Conservation (phyloP, 1,284 basidiomycete species). For the Boletus mariae region DNA sequence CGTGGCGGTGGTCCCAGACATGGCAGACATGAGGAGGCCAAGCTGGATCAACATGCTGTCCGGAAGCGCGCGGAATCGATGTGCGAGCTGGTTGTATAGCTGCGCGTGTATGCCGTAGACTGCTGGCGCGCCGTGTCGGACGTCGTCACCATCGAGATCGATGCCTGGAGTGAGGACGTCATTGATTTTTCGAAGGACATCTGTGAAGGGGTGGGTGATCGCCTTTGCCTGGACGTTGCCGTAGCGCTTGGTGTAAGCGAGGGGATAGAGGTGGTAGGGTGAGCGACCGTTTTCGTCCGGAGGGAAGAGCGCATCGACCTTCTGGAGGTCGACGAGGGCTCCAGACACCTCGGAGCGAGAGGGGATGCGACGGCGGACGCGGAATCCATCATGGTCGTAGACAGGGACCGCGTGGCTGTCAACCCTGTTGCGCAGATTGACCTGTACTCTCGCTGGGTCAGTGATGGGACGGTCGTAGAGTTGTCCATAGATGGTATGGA, state of each 20-base stretch:
- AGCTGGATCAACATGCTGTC: constrained; percentile 2
- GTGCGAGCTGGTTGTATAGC: neutral
- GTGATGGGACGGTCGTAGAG: too few species aligned
- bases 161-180: too few species aligned
- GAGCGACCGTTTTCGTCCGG: neutral
- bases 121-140: neutral
- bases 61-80: neutral
- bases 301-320: too few species aligned
- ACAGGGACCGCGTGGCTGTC: too few species aligned
- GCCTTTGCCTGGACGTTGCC: constrained; percentile 2
- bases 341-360: too few species aligned
- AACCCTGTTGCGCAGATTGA: too few species aligned
- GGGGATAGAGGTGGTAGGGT: neutral
- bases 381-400: too few species aligned
- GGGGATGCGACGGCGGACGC: too few species aligned
- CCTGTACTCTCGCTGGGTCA: too few species aligned
- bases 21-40: neutral
- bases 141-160: neutral
- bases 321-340: too few species aligned
- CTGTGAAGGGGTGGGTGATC: neutral
- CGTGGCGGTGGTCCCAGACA: neutral
- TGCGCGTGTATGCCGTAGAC: neutral
- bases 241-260: neutral
- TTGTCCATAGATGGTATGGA: too few species aligned
- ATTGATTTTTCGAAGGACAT: neutral